phyloP scores from a whole-genome alignment of 768 basidiomycete genomes.

The Cyclocybe aegerita region DNA sequence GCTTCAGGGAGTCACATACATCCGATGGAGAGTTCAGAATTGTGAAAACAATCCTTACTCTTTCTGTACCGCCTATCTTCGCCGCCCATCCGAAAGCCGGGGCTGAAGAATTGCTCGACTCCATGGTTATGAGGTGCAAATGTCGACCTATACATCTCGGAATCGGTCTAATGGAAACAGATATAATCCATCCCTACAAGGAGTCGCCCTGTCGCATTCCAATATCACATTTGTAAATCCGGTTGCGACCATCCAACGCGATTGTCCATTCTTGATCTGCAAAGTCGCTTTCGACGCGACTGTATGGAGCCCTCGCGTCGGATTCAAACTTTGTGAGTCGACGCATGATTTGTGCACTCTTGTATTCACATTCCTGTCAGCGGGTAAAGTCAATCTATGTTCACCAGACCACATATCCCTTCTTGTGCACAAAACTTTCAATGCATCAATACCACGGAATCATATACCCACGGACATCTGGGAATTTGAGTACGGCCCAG shows the following conservation, averaged over 20 bases:
- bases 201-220: slow-evolving; percentile 86
- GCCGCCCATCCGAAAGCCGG: slow-evolving; percentile 70
- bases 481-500: slow-evolving; percentile 84
- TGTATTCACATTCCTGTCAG: slow-evolving; percentile 35
- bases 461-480: slow-evolving; percentile 83
- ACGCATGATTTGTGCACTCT: background rate
- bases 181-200: slow-evolving; percentile 84
- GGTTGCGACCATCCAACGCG: slow-evolving; percentile 68
- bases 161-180: slow-evolving; percentile 36
- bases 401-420: slow-evolving; percentile 93
- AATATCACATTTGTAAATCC: slow-evolving; percentile 65
- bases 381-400: slow-evolving; percentile 82
- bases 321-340: slow-evolving; percentile 73
- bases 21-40: slow-evolving; percentile 53
- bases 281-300: slow-evolving; percentile 78
- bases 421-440: slow-evolving; percentile 89
- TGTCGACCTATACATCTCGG: background rate
- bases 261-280: slow-evolving; percentile 84
- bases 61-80: slow-evolving; percentile 84
- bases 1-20: slow-evolving; percentile 36
- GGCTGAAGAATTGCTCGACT: slow-evolving; percentile 88
- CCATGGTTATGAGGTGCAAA: slow-evolving; percentile 90
- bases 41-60: slow-evolving; percentile 61
- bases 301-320: slow-evolving; percentile 84
- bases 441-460: slow-evolving; percentile 90